phyloP scores from a whole-genome alignment of 2,329 filamentous ascomycete species.

The Trichophyton verrucosum region DNA sequence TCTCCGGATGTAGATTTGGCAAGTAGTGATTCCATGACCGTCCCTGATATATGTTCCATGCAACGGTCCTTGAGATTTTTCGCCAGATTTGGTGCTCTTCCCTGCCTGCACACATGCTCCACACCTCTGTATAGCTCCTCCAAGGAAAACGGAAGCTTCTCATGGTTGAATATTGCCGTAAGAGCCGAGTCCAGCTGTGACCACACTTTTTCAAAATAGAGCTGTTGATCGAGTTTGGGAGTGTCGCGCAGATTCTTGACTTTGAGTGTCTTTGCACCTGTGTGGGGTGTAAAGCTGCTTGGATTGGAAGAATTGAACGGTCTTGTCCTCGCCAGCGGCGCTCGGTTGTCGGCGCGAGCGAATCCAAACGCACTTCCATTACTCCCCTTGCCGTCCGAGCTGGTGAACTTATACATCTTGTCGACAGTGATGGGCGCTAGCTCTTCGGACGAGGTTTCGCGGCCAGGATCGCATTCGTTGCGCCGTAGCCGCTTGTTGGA shows the following conservation, averaged over 20 bases:
- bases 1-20: constrained; percentile 42
- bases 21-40: constrained; percentile 48
- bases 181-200: constrained; percentile 62
- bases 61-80: constrained; percentile 53
- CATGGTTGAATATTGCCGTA: constrained; percentile 55
- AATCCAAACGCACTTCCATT: constrained; percentile 18
- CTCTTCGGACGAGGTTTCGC: not conserved
- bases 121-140: constrained; percentile 83
- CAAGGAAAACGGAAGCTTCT: constrained; percentile 56
- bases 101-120: constrained; percentile 79
- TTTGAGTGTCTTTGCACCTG: constrained; percentile 72
- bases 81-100: constrained; percentile 56
- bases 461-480: constrained; percentile 1
- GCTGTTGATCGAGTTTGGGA: constrained; percentile 53
- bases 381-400: constrained; percentile 25
- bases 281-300: constrained; percentile 55
- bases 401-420: constrained; percentile 45
- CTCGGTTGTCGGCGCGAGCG: not conserved
- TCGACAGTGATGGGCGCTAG: constrained; percentile 21
- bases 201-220: constrained; percentile 68
- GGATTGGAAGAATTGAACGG: constrained; percentile 22
- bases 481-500: constrained; percentile 29
- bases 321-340: not conserved
- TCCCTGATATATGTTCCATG: constrained; percentile 47
- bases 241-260: constrained; percentile 76